A percentile compares a stretch with the other conserved stretches of the same genome.
Conservation (phyloP, 2,329 filamentous ascomycete genomes). For the Scleromitrula shiraiana region DNA sequence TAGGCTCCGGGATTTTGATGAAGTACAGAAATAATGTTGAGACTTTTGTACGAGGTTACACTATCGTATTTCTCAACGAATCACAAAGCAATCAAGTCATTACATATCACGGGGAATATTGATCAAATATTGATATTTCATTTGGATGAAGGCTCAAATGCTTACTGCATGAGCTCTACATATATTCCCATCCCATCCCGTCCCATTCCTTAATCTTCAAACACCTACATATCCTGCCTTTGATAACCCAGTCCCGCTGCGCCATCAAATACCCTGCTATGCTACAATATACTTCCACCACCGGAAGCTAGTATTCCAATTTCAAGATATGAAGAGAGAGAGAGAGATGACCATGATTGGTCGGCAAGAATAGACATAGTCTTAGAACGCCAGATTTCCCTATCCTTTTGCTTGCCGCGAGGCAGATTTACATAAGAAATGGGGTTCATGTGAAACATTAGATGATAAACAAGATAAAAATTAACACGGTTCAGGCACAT, state of each 20-base stretch:
- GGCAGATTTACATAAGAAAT: constrained; percentile 17
- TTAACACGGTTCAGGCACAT: constrained; percentile 19
- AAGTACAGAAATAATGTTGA: not conserved
- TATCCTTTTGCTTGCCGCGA: constrained; percentile 18
- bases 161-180: constrained; percentile 6
- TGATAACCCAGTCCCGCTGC: constrained; percentile 23
- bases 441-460: constrained; percentile 25
- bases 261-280: constrained; percentile 15
- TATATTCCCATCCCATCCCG: not conserved
- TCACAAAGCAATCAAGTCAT: not conserved
- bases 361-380: not conserved
- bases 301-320: constrained; percentile 2
- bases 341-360: not conserved
- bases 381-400: constrained; percentile 18
- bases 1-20: not conserved
- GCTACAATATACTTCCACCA: constrained; percentile 5
- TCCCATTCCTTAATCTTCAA: not conserved
- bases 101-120: too few relatives aligned
- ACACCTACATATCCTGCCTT: not conserved
- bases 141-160: constrained; percentile 6
- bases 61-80: too few relatives aligned
- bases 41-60: too few relatives aligned
- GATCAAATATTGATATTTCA: too few relatives aligned
- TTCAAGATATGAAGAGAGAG: not conserved
- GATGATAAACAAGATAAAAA: constrained; percentile 13